These are phyloP conservation scores for Rubus parviflorus DNA, from an alignment of 306 rosid genomes.

Conservation along the genomic window DNA sequence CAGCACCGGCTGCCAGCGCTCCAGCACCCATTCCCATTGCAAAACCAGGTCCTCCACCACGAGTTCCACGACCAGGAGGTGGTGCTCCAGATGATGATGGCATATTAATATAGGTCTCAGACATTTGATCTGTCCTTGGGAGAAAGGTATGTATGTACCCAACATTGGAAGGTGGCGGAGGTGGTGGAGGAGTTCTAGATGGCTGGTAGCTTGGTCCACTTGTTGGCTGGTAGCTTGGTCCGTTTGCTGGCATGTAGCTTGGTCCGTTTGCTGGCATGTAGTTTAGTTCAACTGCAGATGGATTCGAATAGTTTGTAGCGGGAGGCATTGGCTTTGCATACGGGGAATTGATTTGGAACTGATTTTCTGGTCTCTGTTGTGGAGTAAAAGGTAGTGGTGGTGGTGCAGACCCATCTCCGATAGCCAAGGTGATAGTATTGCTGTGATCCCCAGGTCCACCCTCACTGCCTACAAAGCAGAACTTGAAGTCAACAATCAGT, in stretches of 20 bases:
- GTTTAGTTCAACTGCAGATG: constrained; percentile 47
- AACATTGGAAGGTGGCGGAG: constrained; percentile 55
- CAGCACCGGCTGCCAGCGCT: constrained; percentile 85
- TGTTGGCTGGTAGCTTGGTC: constrained; percentile 43
- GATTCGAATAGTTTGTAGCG: constrained; percentile 43
- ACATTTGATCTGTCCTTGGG: constrained; percentile 42
- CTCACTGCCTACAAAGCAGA: constrained; percentile 38
- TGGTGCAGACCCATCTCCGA: constrained; percentile 41
- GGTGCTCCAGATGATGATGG: constrained; percentile 47
- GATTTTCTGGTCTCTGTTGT: constrained; percentile 37
- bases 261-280: constrained; percentile 38
- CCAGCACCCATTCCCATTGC: constrained; percentile 70
- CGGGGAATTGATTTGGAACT: constrained; percentile 31
- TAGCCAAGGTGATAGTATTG: constrained; percentile 34
- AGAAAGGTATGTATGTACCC: constrained; percentile 59
- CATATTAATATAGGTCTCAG: constrained; percentile 44
- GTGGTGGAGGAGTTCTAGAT: constrained; percentile 54
- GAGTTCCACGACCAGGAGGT: constrained; percentile 20
- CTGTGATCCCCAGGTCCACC: constrained; percentile 40
- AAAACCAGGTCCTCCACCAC: constrained; percentile 37
- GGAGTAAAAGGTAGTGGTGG: constrained; percentile 37
- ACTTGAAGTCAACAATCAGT: not conserved
- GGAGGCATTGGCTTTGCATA: constrained; percentile 40
- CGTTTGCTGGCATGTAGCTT: constrained; percentile 36
- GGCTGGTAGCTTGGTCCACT: constrained; percentile 31